Evolutionary conservation across 2,329 filamentous ascomycete species (phyloP), one percentile per base, ranked within the genome.

Genomic region (Didymella pinodella): DNA sequence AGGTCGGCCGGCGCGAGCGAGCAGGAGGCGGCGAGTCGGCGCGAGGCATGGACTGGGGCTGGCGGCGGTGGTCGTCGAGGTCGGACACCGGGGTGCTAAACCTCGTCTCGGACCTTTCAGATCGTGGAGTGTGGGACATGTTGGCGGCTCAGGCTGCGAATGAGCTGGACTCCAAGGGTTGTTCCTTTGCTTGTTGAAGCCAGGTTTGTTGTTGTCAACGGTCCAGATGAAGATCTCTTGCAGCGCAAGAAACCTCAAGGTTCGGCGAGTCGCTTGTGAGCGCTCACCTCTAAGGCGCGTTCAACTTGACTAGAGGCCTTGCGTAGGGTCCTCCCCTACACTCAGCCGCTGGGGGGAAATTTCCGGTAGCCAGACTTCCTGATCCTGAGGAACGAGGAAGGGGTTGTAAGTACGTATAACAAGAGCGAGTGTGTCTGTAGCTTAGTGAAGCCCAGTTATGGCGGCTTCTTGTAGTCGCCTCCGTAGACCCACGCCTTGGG

Each of bases 401-500:
- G 38, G 26, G 41, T 56, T 47, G 59, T 54, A 62, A 65, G 55
- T 49, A 62, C 32, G 63, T 62, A 49, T 63, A 61, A 61, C 36
- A 41, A 41, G 59, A 66, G 50, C 62, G 62, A 58, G 51, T 61
- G 40, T 47, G 46, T 59, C 28, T 54, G 14, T 50, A 10, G 45
- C 41, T 48, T 57, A n/a, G 41, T 60, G 29, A 79, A 78, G 78
- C 71, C 84, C 80, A 94, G 82, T 97, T 98, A 98, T 85, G 94
- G 94, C 79, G 95, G 94, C 83, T 96, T 94, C 85, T 93, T 95
- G 85, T 76, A 75, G 66, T 95, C 92, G 84, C 93, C 91, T 90
- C 94, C 93, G 81, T 94, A 94, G 88, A 96, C 93, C 93, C 93
- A 92, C 85, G 89, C 88, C 79, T 89, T 88, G 81, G 93, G 94